Percentiles rank a stretch among this genome's conserved stretches.
These are phyloP conservation scores for Coemansia sp. DNA, from an alignment of 192 early-diverging fungal species.

Conservation along the genomic window DNA sequence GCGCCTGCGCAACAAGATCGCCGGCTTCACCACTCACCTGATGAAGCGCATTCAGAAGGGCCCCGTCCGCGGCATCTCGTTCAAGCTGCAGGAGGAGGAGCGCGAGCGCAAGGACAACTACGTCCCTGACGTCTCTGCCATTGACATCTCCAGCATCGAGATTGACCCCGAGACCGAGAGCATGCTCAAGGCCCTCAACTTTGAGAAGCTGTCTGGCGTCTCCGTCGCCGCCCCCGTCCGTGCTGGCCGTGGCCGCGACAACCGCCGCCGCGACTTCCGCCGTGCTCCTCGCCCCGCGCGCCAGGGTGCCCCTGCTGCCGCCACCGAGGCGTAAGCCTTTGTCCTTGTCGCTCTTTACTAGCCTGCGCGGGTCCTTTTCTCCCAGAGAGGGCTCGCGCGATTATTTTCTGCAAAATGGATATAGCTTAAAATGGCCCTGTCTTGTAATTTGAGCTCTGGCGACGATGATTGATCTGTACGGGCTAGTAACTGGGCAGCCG, in stretches of 20 bases:
- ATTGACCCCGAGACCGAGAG: slow-evolving; percentile 95
- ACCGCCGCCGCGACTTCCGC: slow-evolving; percentile 36
- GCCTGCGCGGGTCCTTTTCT: not conserved
- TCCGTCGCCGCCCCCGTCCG: slow-evolving; percentile 61
- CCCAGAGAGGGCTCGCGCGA: no score
- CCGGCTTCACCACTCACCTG: slow-evolving; percentile 99
- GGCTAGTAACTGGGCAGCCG: no score
- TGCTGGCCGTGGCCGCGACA: slow-evolving; percentile 50
- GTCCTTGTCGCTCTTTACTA: not conserved
- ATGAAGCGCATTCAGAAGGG: slow-evolving; percentile 99
- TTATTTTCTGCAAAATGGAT: no score
- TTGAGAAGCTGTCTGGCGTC: slow-evolving; percentile 90
- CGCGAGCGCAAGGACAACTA: slow-evolving; percentile 99
- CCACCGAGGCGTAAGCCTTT: slow-evolving; percentile 41
- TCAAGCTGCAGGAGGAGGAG: slow-evolving; percentile 99
- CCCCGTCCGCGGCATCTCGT: slow-evolving; percentile 99
- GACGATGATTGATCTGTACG: no score
- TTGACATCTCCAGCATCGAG: slow-evolving; percentile 88
- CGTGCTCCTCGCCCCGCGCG: slow-evolving; percentile 46
- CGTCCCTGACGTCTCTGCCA: slow-evolving; percentile 98
- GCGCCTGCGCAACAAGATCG: slow-evolving; percentile 99
- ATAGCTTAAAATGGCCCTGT: no score
- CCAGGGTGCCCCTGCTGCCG: slow-evolving; percentile 40
- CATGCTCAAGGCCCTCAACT: slow-evolving; percentile 96
- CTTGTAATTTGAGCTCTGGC: no score